Evolutionary conservation across 768 basidiomycete species (phyloP), one percentile per base, ranked within the genome.

Genomic region (Saitozyma sp.): DNA sequence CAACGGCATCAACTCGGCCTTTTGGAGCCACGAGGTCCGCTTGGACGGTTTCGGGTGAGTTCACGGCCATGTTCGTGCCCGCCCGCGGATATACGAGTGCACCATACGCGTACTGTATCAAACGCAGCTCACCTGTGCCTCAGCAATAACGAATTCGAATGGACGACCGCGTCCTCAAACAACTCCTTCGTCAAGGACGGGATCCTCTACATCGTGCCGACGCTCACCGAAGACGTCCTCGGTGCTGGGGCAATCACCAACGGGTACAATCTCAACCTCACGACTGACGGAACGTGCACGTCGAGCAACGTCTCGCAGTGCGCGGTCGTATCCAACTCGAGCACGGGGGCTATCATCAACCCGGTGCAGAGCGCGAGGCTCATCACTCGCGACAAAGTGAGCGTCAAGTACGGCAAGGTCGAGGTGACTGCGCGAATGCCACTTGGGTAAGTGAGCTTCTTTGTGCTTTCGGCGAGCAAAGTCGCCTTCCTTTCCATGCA

Each of bases 371-470:
- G 86, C 64, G 91, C 92, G 40, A 84, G 91, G 58, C 79, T 94
- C 51, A 88, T 83, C 65, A 93, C 92, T 7, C 29, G 29, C 29
- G 29, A 29, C 29, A 82, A 86, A 71, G 86, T 87, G 11, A 86
- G 83, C 64, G 87, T 93, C 75, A 84, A 83, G 68, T 94, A 88
- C 71, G 92, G 92, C 11, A 85, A 86, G 55, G 88, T 95, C 46
- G 91, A 93, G 76, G 88, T 94, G 53, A 82, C 82, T 45, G 92
- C 92, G 6, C 89, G 89, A 78, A 83, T 91, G 63, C 92, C 92
- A 16, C 78, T 73, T 16, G 83, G 79, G 54, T 59, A 20, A 59
- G 58, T 41, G 8, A 29, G 29, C 29, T 29, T 29, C 29, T 5
- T 29, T 29, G 29, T 29, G 29, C 29, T 29, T 29, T 29, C 29